These are phyloP conservation scores for Saccharomycopsis fodiens DNA, from an alignment of 805 yeast species.

Conservation along the genomic window DNA sequence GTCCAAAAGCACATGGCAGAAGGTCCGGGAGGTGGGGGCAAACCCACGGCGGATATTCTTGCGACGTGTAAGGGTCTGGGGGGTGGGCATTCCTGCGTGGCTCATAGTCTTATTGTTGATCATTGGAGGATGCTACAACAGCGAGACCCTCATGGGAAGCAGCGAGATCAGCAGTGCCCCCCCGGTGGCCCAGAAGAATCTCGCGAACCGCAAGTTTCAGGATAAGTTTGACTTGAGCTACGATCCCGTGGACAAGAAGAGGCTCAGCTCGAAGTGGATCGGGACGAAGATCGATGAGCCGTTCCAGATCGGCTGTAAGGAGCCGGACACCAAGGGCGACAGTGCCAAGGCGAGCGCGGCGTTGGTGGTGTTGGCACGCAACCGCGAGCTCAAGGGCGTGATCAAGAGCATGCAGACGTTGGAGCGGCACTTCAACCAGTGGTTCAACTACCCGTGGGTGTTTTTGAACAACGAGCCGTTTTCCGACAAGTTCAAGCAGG, in stretches of 20 bases:
- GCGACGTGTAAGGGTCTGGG: neutral
- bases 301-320: constrained; percentile 20
- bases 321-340: constrained; percentile 9
- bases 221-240: constrained; percentile 19
- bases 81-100: constrained; percentile 15
- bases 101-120: neutral
- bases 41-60: neutral
- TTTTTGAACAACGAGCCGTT: constrained; percentile 80
- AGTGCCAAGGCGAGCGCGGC: constrained; percentile 66
- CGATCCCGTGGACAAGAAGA: constrained; percentile 6
- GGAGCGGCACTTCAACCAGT: constrained; percentile 86
- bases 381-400: constrained; percentile 74
- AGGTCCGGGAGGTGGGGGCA: neutral
- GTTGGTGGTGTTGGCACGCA: constrained; percentile 75
- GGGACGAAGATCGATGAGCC: constrained; percentile 19
- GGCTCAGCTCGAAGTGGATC: constrained; percentile 17
- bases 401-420: constrained; percentile 61
- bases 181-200: neutral
- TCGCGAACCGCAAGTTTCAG: constrained; percentile 7
- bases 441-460: constrained; percentile 91
- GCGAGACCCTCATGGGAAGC: neutral
- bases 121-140: neutral
- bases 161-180: neutral
- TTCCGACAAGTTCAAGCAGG: constrained; percentile 49
- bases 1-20: too few species aligned